phyloP scores from a whole-genome alignment of 768 basidiomycete genomes.

The Pisolithus marmoratus region DNA sequence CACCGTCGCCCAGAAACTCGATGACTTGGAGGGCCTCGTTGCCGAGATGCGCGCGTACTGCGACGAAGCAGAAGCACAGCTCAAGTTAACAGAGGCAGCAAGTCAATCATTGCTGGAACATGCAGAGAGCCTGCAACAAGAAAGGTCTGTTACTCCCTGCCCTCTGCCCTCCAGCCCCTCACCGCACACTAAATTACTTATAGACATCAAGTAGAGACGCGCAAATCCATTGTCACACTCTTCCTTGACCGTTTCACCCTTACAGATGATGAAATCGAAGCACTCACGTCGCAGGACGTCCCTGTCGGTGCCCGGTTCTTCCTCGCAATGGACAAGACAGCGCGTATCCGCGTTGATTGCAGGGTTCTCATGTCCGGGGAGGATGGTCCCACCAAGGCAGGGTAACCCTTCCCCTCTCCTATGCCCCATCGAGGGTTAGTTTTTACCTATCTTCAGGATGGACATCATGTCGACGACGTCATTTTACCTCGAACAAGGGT shows the following conservation, averaged over 20 bases:
- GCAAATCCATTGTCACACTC: too few relatives aligned
- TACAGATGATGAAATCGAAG: too few relatives aligned
- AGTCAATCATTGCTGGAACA: conserved; percentile 78
- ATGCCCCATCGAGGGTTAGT: too few relatives aligned
- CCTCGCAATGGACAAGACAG: too few relatives aligned
- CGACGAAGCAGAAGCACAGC: conserved; percentile 75
- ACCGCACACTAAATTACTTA: too few relatives aligned
- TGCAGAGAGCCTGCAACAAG: conserved; percentile 68
- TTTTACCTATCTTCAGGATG: conserved; percentile 44
- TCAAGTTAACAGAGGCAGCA: conserved; percentile 67
- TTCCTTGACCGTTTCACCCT: too few relatives aligned
- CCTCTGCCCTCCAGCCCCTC: conserved; percentile 34
- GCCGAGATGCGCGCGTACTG: conserved; percentile 76
- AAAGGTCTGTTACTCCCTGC: conserved; percentile 45
- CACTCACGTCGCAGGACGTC: too few relatives aligned
- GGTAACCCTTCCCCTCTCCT: conserved; percentile 37
- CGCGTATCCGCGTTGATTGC: conserved; percentile 82
- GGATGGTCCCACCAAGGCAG: conserved; percentile 70
- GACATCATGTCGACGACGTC: conserved; percentile 88
- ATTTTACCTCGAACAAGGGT: conserved; percentile 79
- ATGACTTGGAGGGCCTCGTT: conserved; percentile 72
- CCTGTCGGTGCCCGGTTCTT: too few relatives aligned
- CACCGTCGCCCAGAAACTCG: conserved; percentile 60
- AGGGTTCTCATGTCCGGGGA: conserved; percentile 82
- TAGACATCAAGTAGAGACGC: too few relatives aligned